phyloP scores from a whole-genome alignment of 169 alveolate species.

The Plasmodium gaboni region DNA sequence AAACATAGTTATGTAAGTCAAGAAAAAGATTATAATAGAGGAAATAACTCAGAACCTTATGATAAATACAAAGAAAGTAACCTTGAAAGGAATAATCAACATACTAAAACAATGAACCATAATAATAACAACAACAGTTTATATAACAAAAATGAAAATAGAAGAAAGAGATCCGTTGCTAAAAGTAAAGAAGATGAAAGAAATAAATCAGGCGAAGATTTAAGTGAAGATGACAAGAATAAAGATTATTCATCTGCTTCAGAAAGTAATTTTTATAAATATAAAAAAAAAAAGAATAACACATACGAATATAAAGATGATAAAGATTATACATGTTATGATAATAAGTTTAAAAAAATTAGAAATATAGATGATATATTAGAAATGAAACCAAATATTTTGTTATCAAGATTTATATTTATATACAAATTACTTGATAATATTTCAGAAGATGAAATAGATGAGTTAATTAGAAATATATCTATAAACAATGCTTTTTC shows the following conservation, averaged over 20 bases:
- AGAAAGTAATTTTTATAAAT: conserved; percentile 9
- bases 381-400: conserved; percentile 52
- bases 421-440: conserved; percentile 33
- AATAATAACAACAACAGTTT: conserved; percentile 8
- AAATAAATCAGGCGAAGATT: background rate
- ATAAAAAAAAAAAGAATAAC: conserved; percentile 14
- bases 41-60: conserved; percentile 17
- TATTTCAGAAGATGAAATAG: conserved; percentile 83
- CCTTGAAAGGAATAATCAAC: background rate
- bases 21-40: conserved; percentile 11
- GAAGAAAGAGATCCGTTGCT: background rate
- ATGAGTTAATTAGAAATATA: conserved; percentile 78
- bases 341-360: conserved; percentile 9
- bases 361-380: conserved; percentile 20
- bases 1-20: conserved; percentile 9
- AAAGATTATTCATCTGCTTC: conserved; percentile 45
- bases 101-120: background rate
- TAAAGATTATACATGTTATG: background rate
- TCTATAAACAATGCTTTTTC: conserved; percentile 83
- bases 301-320: conserved; percentile 6
- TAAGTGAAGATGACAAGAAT: background rate
- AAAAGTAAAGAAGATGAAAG: conserved; percentile 5
- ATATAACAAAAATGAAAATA: background rate
- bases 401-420: conserved; percentile 61
- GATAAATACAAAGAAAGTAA: conserved; percentile 16